Conservation (phyloP, 305 asterid genomes). For the Fraxinus greggii region DNA sequence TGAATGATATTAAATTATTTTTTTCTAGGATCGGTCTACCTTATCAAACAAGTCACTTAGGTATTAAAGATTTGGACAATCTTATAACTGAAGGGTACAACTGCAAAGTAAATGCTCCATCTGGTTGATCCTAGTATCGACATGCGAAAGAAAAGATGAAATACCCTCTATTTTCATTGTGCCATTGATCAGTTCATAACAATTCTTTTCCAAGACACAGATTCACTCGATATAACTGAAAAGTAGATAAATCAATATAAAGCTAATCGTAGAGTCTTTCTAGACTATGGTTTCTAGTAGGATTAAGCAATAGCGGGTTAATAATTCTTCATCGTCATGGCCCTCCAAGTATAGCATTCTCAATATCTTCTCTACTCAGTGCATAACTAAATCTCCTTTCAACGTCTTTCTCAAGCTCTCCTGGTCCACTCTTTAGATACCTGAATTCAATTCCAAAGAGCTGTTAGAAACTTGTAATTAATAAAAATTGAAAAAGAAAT, state of each 20-base stretch:
- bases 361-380: constrained; percentile 92
- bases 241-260: neutral
- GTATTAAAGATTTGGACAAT: neutral
- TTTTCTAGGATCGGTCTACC: neutral
- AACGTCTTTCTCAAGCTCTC: constrained; percentile 76
- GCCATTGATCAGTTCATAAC: neutral
- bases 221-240: neutral
- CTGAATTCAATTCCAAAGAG: constrained; percentile 38
- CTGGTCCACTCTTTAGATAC: constrained; percentile 82
- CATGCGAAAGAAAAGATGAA: neutral
- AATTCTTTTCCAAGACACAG: neutral
- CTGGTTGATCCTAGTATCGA: neutral
- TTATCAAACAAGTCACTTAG: neutral
- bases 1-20: neutral
- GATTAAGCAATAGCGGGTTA: neutral
- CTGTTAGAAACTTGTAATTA: neutral
- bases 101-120: neutral
- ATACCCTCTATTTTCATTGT: neutral
- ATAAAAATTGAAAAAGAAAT: neutral
- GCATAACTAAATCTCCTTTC: constrained; percentile 98
- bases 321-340: constrained; percentile 44
- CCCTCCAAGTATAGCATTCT: constrained; percentile 97
- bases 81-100: neutral
- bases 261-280: neutral
- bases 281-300: neutral